Conservation (phyloP, 352 stramenopile species). For the Phytophthora foliorum region DNA sequence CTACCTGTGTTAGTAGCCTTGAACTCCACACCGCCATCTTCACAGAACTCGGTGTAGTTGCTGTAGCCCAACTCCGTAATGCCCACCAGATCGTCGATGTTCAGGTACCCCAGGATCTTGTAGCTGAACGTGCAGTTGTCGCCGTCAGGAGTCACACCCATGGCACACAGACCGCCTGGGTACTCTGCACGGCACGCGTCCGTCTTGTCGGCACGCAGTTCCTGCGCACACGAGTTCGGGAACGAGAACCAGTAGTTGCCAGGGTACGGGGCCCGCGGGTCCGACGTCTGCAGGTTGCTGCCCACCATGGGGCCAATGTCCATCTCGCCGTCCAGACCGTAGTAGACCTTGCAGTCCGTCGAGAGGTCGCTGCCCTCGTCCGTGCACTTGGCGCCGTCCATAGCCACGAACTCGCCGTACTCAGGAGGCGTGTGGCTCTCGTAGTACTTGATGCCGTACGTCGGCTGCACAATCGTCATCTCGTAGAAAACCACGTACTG, state of each 20-base stretch:
- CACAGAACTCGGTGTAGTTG: constrained; percentile 72
- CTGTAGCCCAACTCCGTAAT: constrained; percentile 70
- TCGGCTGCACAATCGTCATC: constrained; percentile 53
- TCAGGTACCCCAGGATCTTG: constrained; percentile 67
- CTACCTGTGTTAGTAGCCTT: constrained; percentile 44
- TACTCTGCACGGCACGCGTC: constrained; percentile 47
- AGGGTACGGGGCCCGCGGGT: constrained; percentile 70
- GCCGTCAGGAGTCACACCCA: constrained; percentile 56
- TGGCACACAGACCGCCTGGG: constrained; percentile 51
- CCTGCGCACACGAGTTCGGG: constrained; percentile 67
- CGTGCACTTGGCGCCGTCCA: constrained; percentile 71
- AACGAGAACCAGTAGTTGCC: constrained; percentile 87
- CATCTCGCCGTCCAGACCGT: constrained; percentile 44
- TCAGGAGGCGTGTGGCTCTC: constrained; percentile 46
- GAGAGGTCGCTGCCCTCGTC: constrained; percentile 49
- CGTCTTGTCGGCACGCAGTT: constrained; percentile 57
- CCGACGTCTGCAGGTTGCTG: constrained; percentile 51
- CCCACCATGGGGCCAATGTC: constrained; percentile 64
- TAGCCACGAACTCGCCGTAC: constrained; percentile 61
- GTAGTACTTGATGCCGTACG: constrained; percentile 58
- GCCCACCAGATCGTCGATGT: constrained; percentile 70
- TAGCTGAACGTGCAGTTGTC: constrained; percentile 74
- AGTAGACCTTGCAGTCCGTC: constrained; percentile 59
- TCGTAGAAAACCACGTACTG: constrained; percentile 77
- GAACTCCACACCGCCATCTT: constrained; percentile 66